Evolutionary conservation across 768 basidiomycete genomes (phyloP).

Genomic region (Rubroboletus pulcherrimus): DNA sequence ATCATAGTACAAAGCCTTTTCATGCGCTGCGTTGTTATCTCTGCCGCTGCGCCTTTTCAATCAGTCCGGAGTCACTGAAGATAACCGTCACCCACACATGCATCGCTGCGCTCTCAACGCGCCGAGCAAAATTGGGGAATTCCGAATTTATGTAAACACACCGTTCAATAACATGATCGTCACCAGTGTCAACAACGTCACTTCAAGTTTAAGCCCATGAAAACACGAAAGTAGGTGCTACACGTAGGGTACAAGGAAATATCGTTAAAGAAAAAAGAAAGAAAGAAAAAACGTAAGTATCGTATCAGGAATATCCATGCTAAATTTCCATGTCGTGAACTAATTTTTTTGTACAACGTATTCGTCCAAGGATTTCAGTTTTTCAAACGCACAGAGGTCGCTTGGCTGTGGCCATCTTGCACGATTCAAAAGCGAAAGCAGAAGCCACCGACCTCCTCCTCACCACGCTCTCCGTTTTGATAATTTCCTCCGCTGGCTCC

Average conservation of each 20-base stretch:
- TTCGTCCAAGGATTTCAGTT: constrained; percentile 1
- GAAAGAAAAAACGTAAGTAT: neutral
- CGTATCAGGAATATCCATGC: neutral
- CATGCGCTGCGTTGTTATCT: too few species aligned
- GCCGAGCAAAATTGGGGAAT: too few species aligned
- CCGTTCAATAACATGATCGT: neutral
- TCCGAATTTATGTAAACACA: too few species aligned
- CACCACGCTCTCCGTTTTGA: neutral
- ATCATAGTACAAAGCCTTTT: too few species aligned
- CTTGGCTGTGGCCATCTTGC: constrained; percentile 12
- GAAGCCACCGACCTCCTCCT: constrained; percentile 9
- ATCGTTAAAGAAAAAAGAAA: neutral
- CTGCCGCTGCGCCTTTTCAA: neutral
- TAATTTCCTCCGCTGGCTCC: neutral
- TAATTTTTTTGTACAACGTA: neutral
- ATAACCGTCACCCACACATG: neutral
- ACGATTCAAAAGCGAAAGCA: constrained; percentile 2
- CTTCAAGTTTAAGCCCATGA: neutral
- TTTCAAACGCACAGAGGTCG: constrained; percentile 17
- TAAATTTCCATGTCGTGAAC: neutral
- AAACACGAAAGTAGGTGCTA: neutral
- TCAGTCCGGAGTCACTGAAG: too few species aligned
- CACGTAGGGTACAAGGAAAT: neutral
- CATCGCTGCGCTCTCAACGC: too few species aligned
- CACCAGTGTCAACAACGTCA: neutral